phyloP scores from a whole-genome alignment of 768 basidiomycete genomes.

The Boletus sp. region DNA sequence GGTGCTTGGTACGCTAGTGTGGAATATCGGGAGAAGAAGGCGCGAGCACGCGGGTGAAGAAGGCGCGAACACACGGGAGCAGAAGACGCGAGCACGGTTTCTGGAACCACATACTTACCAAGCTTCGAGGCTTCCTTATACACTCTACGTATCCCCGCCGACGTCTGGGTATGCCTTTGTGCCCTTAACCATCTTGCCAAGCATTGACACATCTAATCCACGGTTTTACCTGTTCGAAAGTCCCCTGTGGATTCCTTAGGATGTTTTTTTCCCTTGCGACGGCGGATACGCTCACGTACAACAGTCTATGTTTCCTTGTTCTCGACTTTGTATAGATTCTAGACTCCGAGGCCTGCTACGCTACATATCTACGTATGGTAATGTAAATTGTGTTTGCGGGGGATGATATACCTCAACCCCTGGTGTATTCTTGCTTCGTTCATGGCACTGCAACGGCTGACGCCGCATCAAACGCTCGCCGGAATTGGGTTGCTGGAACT shows the following conservation, averaged over 20 bases:
- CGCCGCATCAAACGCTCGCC: neutral
- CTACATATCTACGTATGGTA: neutral
- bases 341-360: neutral
- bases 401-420: neutral
- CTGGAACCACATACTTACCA: neutral
- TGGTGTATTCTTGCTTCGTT: neutral
- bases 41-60: slow-evolving; percentile 29
- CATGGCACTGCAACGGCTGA: neutral
- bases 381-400: neutral
- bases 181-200: neutral
- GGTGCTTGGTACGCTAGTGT: slow-evolving; percentile 79
- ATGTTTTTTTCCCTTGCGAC: neutral
- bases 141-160: neutral
- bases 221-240: neutral
- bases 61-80: slow-evolving; percentile 10
- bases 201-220: neutral
- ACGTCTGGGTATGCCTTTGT: neutral
- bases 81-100: too few relatives aligned
- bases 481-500: too few relatives aligned
- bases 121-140: neutral
- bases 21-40: slow-evolving; percentile 53
- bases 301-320: slow-evolving; percentile 4
- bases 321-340: neutral
- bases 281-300: neutral
- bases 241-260: neutral